Evolutionary conservation across 1,139 yeast species (phyloP), one percentile per base, ranked within the genome.

Genomic region (Debaryomyces psychrophilus): DNA sequence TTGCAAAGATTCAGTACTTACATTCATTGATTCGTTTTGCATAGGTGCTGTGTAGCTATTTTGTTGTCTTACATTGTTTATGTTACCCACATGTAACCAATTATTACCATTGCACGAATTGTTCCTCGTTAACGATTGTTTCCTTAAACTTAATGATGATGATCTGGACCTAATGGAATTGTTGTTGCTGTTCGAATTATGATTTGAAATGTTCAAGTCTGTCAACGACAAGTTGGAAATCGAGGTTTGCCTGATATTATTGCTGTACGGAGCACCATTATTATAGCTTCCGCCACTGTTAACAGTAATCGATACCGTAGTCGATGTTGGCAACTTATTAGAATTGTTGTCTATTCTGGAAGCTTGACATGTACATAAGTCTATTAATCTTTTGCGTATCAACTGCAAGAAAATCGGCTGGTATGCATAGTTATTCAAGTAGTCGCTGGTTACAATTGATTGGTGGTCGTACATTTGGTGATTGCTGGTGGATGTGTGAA

Each of bases 71-170:
- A 71, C 64, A 41, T 63, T 69, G 51, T 61, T 67, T 48, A 75
- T 63, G 52, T 74, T 75, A 1, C 79, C 79, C 36, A 75, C 76
- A 57, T 75, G 79, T 39, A 75, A 62, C 80, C 79, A 75, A 50
- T 65, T 71, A 50, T 63, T 67, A 39, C 63, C 67, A 29, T 59
- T 55, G 45, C 63, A 63, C 15, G 77, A 71, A 52, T 73, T 75
- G 51, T 73, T 73, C 52, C 79, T 62, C 0, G 79, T 73, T 39
- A 75, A 65, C 4, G 77, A 71, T 55, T 75, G 79, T 52, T 74
- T 75, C 40, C 80, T 62, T 50, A 75, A 65, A 52, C 63, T 71
- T 47, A 64, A 42, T 14, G 65, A 59, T 1, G 69, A 57, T n/a
- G 65, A 58, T 31, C 68, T 56, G 5, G 68, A 62, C 49, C 64